Percentiles rank a stretch among this genome's conserved stretches.
Conservation (phyloP, 192 early-diverging fungal genomes). For the Entophlyctis luteolus region DNA sequence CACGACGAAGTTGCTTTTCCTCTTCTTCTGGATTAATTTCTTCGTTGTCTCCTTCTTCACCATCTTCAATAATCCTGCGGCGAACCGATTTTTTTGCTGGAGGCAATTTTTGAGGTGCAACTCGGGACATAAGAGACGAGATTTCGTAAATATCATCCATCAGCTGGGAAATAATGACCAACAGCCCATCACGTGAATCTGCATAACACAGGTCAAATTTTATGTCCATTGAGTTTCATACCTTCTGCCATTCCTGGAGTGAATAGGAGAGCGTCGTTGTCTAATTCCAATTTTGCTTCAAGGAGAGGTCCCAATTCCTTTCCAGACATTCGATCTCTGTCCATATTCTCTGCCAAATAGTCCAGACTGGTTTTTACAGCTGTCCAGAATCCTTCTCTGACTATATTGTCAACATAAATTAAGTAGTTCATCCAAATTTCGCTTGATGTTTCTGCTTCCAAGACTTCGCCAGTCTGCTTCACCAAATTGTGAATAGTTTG, state of each 20-base stretch:
- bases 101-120: conserved; percentile 32
- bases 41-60: conserved; percentile 1
- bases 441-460: conserved; percentile 43
- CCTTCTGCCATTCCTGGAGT: conserved; percentile 63
- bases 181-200: conserved; percentile 44
- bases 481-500: conserved; percentile 46
- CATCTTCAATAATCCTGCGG: background rate
- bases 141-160: conserved; percentile 57
- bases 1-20: conserved; percentile 22
- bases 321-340: conserved; percentile 35
- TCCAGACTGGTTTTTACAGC: conserved; percentile 54
- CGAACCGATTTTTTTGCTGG: background rate
- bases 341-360: conserved; percentile 60
- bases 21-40: conserved; percentile 33
- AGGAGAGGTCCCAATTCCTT: conserved; percentile 53
- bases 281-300: conserved; percentile 59
- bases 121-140: conserved; percentile 53
- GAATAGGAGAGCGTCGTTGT: conserved; percentile 51
- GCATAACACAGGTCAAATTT: conserved; percentile 23
- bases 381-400: conserved; percentile 52
- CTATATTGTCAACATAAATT: conserved; percentile 53
- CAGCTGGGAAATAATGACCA: conserved; percentile 44
- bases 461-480: conserved; percentile 45
- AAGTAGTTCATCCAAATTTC: conserved; percentile 51
- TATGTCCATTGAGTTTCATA: conserved; percentile 12